phyloP scores from a whole-genome alignment of 345 rosid species.

The Eucalyptus erythrocorys region DNA sequence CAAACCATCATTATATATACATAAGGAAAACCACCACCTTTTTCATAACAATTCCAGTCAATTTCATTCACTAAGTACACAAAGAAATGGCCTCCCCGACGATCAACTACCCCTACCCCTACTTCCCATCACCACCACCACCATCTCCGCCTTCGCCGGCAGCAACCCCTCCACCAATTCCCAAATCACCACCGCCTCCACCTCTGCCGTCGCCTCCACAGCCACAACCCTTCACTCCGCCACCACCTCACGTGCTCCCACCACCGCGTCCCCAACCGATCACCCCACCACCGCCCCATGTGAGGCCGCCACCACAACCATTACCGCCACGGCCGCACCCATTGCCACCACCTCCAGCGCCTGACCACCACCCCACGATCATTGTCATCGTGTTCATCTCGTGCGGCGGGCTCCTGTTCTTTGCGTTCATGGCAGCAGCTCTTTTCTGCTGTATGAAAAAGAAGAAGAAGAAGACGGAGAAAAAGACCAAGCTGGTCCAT shows the following conservation, averaged over 20 bases:
- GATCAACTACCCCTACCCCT: not conserved
- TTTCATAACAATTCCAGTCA: not conserved
- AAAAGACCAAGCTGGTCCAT: not conserved
- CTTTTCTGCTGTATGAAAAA: conserved; percentile 1
- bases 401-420: conserved; percentile 1
- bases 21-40: not conserved
- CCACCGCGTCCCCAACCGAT: not conserved
- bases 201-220: not conserved
- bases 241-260: not conserved
- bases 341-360: not conserved
- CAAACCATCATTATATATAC: not conserved
- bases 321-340: not conserved
- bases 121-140: not conserved
- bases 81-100: not conserved
- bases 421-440: conserved; percentile 4
- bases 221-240: not conserved
- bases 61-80: not conserved
- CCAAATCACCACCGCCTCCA: not conserved
- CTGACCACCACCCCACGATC: conserved; percentile 4
- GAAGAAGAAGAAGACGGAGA: not conserved
- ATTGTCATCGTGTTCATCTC: conserved; percentile 3
- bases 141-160: not conserved
- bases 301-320: not conserved
- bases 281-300: not conserved
- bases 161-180: not conserved